Evolutionary conservation across 108 stramenopile genomes (phyloP).

Genomic region (Aurantiochytrium sp.): DNA sequence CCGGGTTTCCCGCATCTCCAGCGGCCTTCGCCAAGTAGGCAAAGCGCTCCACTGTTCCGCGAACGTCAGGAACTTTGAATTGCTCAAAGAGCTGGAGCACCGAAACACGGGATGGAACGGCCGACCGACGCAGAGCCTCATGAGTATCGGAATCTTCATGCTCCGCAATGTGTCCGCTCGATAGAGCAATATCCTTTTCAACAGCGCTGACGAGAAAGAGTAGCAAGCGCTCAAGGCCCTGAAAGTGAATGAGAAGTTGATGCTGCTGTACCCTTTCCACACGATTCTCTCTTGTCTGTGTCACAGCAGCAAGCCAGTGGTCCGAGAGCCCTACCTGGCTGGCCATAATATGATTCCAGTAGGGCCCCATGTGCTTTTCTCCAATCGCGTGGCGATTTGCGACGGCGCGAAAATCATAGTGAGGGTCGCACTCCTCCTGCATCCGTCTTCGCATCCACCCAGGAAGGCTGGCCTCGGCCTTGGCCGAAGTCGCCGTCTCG

Average conservation of each 20-base stretch:
- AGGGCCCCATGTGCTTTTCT: neutral
- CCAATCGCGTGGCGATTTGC: neutral
- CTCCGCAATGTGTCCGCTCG: neutral
- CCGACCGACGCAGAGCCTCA: neutral
- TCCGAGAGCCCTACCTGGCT: neutral
- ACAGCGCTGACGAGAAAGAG: neutral
- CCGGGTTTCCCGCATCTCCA: too few relatives aligned
- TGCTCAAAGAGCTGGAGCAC: neutral
- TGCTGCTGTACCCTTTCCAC: neutral
- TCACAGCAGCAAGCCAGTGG: neutral
- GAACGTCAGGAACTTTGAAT: neutral
- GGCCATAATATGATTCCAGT: neutral
- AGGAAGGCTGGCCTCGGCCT: neutral
- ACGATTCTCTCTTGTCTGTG: neutral
- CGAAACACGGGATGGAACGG: neutral
- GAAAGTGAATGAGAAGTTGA: neutral
- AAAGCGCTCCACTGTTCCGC: neutral
- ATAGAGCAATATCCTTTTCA: neutral
- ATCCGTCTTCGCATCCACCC: neutral
- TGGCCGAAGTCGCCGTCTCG: neutral
- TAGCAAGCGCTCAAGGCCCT: neutral
- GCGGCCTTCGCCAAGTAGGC: too few relatives aligned
- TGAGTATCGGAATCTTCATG: too few relatives aligned
- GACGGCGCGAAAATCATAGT: neutral
- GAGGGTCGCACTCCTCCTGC: neutral